Percentiles rank a stretch among this genome's conserved stretches.
These are phyloP conservation scores for Solanum lycopersicoides DNA, from an alignment of 257 asterid species.

Conservation along the genomic window DNA sequence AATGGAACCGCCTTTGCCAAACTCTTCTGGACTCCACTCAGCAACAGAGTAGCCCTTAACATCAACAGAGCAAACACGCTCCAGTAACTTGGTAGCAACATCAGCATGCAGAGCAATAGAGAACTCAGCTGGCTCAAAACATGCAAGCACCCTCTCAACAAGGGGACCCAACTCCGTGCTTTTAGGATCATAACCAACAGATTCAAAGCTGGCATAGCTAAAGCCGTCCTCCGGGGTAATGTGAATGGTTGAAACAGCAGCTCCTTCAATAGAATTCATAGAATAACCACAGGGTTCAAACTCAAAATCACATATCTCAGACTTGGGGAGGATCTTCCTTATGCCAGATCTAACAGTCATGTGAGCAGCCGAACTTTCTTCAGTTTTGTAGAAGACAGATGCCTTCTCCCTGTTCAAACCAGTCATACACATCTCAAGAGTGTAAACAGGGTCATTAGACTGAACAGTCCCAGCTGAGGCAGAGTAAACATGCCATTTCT, in stretches of 20 bases:
- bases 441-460: constrained; percentile 36
- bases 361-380: constrained; percentile 35
- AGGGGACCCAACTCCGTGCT: constrained; percentile 20
- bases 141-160: constrained; percentile 55
- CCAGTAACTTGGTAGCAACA: constrained; percentile 22
- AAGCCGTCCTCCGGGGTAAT: constrained; percentile 86
- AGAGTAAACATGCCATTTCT: constrained; percentile 73
- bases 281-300: constrained; percentile 89
- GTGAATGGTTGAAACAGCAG: constrained; percentile 66
- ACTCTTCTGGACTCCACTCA: constrained; percentile 38
- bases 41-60: constrained; percentile 36
- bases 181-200: constrained; percentile 59
- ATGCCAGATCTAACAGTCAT: constrained; percentile 62
- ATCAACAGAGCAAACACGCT: constrained; percentile 16
- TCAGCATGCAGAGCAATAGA: constrained; percentile 50
- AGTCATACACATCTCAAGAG: constrained; percentile 85
- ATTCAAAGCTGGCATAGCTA: constrained; percentile 84
- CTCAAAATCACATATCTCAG: constrained; percentile 63
- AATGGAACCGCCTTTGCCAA: constrained; percentile 52
- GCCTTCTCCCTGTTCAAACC: constrained; percentile 65
- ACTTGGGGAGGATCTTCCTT: constrained; percentile 58
- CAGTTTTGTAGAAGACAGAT: constrained; percentile 50
- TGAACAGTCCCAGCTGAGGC: constrained; percentile 37
- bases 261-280: constrained; percentile 72
- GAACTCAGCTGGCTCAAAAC: constrained; percentile 57